These are phyloP conservation scores for Gleditsia sinensis DNA, from an alignment of 306 rosid genomes.

Conservation along the genomic window DNA sequence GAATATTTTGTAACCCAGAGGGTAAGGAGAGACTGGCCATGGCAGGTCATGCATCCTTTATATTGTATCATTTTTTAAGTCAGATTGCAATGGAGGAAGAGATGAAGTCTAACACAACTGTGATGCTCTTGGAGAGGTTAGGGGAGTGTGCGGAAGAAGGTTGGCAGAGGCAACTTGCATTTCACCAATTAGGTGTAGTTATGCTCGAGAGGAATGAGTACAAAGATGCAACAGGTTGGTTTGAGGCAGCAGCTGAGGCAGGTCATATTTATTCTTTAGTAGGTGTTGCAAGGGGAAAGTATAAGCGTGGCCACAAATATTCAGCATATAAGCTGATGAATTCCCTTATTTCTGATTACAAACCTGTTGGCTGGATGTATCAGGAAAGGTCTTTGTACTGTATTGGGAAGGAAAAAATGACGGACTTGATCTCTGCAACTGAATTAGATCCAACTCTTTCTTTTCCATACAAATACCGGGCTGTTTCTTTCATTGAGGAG, in stretches of 20 bases:
- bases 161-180: constrained; percentile 84
- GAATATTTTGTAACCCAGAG: constrained; percentile 66
- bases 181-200: constrained; percentile 80
- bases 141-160: constrained; percentile 68
- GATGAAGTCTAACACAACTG: constrained; percentile 77
- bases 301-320: constrained; percentile 79
- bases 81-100: constrained; percentile 86
- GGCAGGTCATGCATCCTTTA: constrained; percentile 68
- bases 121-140: constrained; percentile 85
- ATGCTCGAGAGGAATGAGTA: constrained; percentile 81
- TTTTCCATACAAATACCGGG: constrained; percentile 75
- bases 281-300: constrained; percentile 84
- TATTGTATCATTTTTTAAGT: constrained; percentile 70
- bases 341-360: constrained; percentile 61
- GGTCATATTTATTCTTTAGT: constrained; percentile 80
- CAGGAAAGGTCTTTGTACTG: constrained; percentile 83
- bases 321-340: constrained; percentile 74
- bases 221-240: constrained; percentile 77
- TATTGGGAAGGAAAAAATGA: constrained; percentile 70
- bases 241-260: constrained; percentile 64
- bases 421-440: constrained; percentile 70
- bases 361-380: constrained; percentile 91
- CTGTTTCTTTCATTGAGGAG: constrained; percentile 66
- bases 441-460: constrained; percentile 81
- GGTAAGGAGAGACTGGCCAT: constrained; percentile 63